Base-by-base conservation (phyloP, 495 filamentous ascomycete genomes). In the Penicillium samsonianum region DNA sequence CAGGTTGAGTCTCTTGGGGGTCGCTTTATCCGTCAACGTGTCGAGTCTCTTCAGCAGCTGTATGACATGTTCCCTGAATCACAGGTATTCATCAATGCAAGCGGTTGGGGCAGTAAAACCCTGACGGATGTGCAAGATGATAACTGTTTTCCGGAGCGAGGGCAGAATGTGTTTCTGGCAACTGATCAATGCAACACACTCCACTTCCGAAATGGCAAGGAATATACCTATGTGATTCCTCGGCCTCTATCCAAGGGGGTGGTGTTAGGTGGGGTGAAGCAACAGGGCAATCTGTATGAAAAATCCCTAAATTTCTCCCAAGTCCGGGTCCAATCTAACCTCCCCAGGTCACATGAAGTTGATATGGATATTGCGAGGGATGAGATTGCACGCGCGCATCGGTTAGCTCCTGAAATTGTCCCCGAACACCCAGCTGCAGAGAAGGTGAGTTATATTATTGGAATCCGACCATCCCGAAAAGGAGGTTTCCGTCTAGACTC, bases 221-320 rank as follows among this genome's bases (percentile, higher is more conserved):
- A 80, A 52, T 81, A 81, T 49, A 80, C 78, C 17, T 80, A 81
- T 57, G 62, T 81, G 19, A 81, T 81, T 42, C 79, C 79, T 19
- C 72, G 78, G n/a, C 70, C 74, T 5, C 51, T 69, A 5, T 73
- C 76, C 12, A 63, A 68, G 7, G 78, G 76, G 8, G 69, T 80
- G 5, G 69, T 81, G 1, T 54, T 81, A 19, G 79, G 79, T 12
- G 79, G 79, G 2, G 71, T 78, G 45, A 81, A 80, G 50, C 72
- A 78, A 37, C 64, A 65, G 51, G 72, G 67, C 31, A 67, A 68
- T 16, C 51, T 78, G 75, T 78, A 63, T 49, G 71, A 53, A 19
- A 26, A 8, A 5, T 8, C 35, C 35, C n/a, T 9, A n/a, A n/a
- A 9, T 38, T 4, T n/a, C 4, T 28, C 30, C 16, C 10, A 33